phyloP scores from a whole-genome alignment of 805 yeast genomes.

The Saccharomyces jurei region DNA sequence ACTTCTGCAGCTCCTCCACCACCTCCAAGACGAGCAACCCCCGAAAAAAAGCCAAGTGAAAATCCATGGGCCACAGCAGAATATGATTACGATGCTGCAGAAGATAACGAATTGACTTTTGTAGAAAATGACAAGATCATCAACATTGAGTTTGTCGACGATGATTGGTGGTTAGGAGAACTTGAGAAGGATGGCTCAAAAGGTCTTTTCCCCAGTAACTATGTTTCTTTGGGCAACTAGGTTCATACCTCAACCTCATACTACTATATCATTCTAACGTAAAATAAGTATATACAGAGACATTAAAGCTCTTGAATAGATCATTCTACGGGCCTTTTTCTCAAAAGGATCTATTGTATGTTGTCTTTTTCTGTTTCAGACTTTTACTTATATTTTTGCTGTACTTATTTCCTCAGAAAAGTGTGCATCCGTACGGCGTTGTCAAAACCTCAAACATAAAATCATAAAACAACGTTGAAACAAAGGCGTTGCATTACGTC shows the following conservation, averaged over 20 bases:
- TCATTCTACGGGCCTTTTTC: background rate
- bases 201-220: conserved; percentile 88
- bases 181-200: conserved; percentile 55
- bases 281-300: background rate
- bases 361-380: background rate
- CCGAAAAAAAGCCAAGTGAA: conserved; percentile 9
- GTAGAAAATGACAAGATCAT: conserved; percentile 74
- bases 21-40: conserved; percentile 20
- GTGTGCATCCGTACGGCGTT: background rate
- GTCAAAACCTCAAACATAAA: background rate
- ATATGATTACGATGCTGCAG: conserved; percentile 86
- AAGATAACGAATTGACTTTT: conserved; percentile 84
- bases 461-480: background rate
- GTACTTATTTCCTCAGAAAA: background rate
- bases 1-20: conserved; percentile 27
- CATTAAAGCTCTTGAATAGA: background rate
- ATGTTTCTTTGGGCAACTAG: conserved; percentile 43
- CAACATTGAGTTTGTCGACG: conserved; percentile 82
- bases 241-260: background rate
- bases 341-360: background rate
- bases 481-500: background rate
- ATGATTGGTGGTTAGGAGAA: conserved; percentile 96
- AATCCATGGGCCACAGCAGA: conserved; percentile 60
- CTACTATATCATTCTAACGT: background rate
- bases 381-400: too few relatives aligned